phyloP scores from a whole-genome alignment of 2,329 filamentous ascomycete genomes.

The Fusarium nanum region DNA sequence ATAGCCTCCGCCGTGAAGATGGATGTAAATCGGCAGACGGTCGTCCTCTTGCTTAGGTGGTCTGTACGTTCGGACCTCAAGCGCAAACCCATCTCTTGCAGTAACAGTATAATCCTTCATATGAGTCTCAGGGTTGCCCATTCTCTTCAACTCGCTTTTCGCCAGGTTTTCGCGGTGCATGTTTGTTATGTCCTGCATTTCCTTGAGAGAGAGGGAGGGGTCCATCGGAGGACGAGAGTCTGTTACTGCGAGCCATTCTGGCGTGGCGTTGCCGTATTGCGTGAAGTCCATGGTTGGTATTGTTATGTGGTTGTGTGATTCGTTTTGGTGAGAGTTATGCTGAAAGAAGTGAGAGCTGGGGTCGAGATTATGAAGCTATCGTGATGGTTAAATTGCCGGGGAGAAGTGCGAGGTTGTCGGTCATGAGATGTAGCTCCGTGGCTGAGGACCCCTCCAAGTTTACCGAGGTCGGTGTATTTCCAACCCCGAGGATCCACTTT shows the following conservation, averaged over 20 bases:
- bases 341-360: no score
- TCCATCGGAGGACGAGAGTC: constrained; percentile 20
- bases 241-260: constrained; percentile 57
- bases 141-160: constrained; percentile 2
- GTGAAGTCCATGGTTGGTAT: constrained; percentile 46
- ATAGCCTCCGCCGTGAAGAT: constrained; percentile 68
- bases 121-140: neutral
- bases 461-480: constrained; percentile 14
- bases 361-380: constrained; percentile 8
- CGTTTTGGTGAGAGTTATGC: rapidly evolving
- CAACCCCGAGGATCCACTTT: neutral
- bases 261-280: constrained; percentile 54
- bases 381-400: neutral
- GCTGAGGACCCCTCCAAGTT: constrained; percentile 9
- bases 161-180: constrained; percentile 28
- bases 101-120: constrained; percentile 49
- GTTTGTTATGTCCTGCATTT: constrained; percentile 31
- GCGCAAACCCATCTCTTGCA: constrained; percentile 28
- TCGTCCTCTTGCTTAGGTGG: constrained; percentile 43
- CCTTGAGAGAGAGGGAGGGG: constrained; percentile 13
- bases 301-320: neutral
- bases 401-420: neutral
- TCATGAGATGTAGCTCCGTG: neutral
- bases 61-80: constrained; percentile 42
- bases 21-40: constrained; percentile 61